Base-by-base conservation (phyloP, 371 early-diverging fungal species). In the Chytridiales sp. region DNA sequence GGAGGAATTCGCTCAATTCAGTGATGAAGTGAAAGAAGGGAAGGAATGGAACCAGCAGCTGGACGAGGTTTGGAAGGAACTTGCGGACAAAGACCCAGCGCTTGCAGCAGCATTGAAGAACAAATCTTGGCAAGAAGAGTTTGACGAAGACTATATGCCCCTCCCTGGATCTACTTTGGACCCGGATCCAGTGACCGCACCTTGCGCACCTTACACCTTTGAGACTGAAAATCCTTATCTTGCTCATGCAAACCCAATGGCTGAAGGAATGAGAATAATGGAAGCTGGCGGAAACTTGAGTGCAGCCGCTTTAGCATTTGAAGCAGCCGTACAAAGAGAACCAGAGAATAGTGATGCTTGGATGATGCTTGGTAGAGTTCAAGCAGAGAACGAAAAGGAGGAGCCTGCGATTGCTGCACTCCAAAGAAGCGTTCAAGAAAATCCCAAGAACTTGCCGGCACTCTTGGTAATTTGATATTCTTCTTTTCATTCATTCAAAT, bases 311-410 rank as follows among this genome's bases (percentile, higher is more conserved):
- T 51, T 76, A 0, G 72, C 72, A 1, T 74, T 74, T 50, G 76
- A 76, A 48, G 76, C 76, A 4, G 72, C 73, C 15, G 72, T 68
- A 3, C 74, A 76, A 47, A 46, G 59, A 42, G 61, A 69, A 32
- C 48, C 52, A 3, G 52, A 67, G 4, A 59, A 67, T 39, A 60
- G 50, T 35, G 59, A 44, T 19, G 76, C 68, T 3, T 76, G 76
- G 76, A 60, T 58, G 54, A 42, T 36, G 22, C 62, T 76, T 2
- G 76, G 76, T 2, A 56, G 44, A 26, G 62, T 62, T 0, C 76
- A 76, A 48, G 74, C 69, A 4, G 76, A 76, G 46, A 76, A 76
- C 61, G 76, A 76, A 49, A 76, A 76, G 64, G 76, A 76, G 52
- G 57, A 50, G 19, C 68, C 76, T 13, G 76, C 74, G 3, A 74